These are phyloP conservation scores for Daldinia eschscholtzii DNA, from an alignment of 2,329 filamentous ascomycete genomes.

Conservation along the genomic window DNA sequence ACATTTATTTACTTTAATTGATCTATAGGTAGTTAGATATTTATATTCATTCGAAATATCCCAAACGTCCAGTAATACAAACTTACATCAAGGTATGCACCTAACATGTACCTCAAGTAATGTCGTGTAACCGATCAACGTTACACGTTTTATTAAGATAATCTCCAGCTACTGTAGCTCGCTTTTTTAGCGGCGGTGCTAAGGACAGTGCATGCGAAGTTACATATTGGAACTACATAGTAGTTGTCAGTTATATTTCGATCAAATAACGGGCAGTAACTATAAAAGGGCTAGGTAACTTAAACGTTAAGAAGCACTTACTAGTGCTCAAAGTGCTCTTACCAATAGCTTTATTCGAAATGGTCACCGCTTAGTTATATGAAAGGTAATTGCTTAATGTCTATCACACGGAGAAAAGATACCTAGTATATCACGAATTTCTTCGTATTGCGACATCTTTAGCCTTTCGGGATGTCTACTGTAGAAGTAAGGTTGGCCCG, in stretches of 20 bases:
- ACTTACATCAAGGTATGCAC: neutral
- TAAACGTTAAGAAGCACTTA: constrained; percentile 29
- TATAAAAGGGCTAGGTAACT: constrained; percentile 15
- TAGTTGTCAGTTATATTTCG: neutral
- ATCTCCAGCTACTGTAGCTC: constrained; percentile 7
- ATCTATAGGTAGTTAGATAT: neutral
- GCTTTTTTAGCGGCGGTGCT: neutral
- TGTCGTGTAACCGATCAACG: constrained; percentile 20
- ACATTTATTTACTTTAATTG: constrained; percentile 1
- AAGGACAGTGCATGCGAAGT: neutral
- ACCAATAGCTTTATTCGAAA: neutral
- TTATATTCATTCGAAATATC: neutral
- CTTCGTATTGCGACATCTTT: constrained; percentile 33
- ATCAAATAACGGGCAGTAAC: neutral
- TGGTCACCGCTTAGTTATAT: neutral
- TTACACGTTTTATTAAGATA: constrained; percentile 27
- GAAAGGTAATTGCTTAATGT: neutral
- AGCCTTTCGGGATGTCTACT: constrained; percentile 34
- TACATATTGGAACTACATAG: no score
- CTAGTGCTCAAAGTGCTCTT: constrained; percentile 8
- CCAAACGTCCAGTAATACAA: neutral
- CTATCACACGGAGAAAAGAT: constrained; percentile 6
- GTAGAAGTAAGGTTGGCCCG: constrained; percentile 32
- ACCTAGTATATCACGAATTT: constrained; percentile 21
- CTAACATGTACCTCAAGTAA: constrained; percentile 8